Evolutionary conservation across 352 stramenopile species (phyloP), one percentile per base, ranked within the genome.

Genomic region (Albugo laibachii): DNA sequence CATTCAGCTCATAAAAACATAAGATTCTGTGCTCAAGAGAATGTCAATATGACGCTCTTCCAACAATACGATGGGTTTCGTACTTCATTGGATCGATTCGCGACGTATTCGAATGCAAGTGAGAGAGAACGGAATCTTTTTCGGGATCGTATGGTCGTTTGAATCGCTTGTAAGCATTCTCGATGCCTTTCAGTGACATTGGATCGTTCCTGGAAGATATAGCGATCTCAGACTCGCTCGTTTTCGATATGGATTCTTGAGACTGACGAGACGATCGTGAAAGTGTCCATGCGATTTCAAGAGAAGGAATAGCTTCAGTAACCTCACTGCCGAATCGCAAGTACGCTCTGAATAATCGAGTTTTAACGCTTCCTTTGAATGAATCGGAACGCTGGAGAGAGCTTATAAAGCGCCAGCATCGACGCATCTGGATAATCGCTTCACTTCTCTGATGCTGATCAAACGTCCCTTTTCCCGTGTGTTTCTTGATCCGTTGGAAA

Each of bases 1-100:
- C 75, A 38, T 74, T 79, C 34, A 84, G 53, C 21, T 87, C 75
- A 48, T 69, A 87, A 20, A 75, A 62, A 50, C 75, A 87, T 34
- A 83, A 40, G 19, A 78, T 59, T 52, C 75, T 87, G 45, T 11
- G 47, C 31, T 48, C 5, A n/a, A n/a, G 48, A 1, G 15, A 15
- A 43, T 24, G 35, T 46, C 2, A 20, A 51, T 11, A 46, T 18
- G 38, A 19, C 38, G n/a, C 18, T 14, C 14, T 31, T 1, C 14
- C n/a, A 20, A 1, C 18, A 4, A 16, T n/a, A 13, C 15, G 27
- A 14, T n/a, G 34, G 14, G n/a, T 2, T 27, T 60, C 66, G 37
- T 63, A 81, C 69, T 75, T 73, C 57, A 77, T 77, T 1, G 62
- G 64, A 27, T 81, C 62, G 24, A 72, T 36, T 19, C 50, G 38